phyloP scores from a whole-genome alignment of 2,329 filamentous ascomycete species.

The Coniochaeta sp. region DNA sequence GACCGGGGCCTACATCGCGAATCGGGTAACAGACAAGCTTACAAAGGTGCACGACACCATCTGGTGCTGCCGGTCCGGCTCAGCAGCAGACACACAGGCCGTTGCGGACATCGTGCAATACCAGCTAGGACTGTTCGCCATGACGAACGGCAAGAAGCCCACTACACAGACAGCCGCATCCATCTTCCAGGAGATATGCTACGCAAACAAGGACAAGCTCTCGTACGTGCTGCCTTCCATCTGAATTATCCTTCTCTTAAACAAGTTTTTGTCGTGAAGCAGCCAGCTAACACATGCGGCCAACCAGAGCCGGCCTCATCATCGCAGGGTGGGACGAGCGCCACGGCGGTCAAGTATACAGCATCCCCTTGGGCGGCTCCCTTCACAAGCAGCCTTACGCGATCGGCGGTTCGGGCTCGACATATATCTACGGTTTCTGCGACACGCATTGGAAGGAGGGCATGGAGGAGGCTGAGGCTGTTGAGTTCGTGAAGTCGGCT shows the following conservation, averaged over 20 bases:
- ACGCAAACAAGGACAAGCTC: constrained; percentile 90
- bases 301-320: constrained; percentile 78
- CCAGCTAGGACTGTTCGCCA: constrained; percentile 85
- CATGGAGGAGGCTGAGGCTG: constrained; percentile 87
- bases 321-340: constrained; percentile 96
- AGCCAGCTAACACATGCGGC: not conserved
- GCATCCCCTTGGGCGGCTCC: constrained; percentile 90
- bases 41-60: constrained; percentile 98
- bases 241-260: not conserved
- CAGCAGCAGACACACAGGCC: constrained; percentile 94
- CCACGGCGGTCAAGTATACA: constrained; percentile 95
- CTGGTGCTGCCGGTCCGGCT: constrained; percentile 98
- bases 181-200: constrained; percentile 97
- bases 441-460: constrained; percentile 92
- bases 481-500: constrained; percentile 87
- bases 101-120: constrained; percentile 98
- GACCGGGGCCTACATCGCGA: constrained; percentile 96
- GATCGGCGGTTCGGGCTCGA: constrained; percentile 93
- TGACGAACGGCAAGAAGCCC: constrained; percentile 80
- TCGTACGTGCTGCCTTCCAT: constrained; percentile 50
- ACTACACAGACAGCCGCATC: constrained; percentile 93
- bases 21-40: constrained; percentile 98
- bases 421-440: constrained; percentile 99
- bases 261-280: not conserved
- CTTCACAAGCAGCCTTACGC: constrained; percentile 96